A percentile compares a stretch with the other conserved stretches of the same genome.
Conservation (phyloP, 495 filamentous ascomycete genomes). For the Lepraria neglecta region DNA sequence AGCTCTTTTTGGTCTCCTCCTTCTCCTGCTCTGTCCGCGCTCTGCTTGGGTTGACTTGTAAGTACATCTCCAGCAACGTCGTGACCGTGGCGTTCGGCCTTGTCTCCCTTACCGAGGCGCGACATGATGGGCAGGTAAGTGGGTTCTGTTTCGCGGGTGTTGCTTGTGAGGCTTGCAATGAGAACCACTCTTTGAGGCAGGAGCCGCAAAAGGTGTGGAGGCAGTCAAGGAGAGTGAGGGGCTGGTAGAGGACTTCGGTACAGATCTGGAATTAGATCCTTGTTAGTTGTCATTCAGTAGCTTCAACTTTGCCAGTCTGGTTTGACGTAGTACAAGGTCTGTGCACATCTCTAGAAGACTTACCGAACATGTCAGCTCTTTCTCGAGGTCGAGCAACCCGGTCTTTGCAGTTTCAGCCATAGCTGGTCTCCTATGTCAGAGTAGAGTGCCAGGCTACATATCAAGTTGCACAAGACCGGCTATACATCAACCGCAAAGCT, state of each 20-base stretch:
- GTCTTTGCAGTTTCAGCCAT: slow-evolving; percentile 34
- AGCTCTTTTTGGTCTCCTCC: slow-evolving; percentile 59
- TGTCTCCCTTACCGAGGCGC: slow-evolving; percentile 75
- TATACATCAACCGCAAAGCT: neutral
- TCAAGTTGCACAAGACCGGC: neutral
- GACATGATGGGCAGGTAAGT: slow-evolving; percentile 89
- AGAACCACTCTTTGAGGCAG: slow-evolving; percentile 93
- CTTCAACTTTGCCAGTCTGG: too few species aligned
- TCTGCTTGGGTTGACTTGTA: slow-evolving; percentile 67
- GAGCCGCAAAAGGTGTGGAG: slow-evolving; percentile 95
- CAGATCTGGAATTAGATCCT: slow-evolving; percentile 62
- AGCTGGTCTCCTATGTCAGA: neutral
- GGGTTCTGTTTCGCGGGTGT: slow-evolving; percentile 44
- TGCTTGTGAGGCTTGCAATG: slow-evolving; percentile 52
- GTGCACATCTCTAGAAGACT: slow-evolving; percentile 33
- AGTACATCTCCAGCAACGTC: slow-evolving; percentile 69
- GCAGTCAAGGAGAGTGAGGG: slow-evolving; percentile 92
- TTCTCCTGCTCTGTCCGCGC: slow-evolving; percentile 61
- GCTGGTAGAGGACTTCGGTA: slow-evolving; percentile 91
- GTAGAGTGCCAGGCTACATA: neutral
- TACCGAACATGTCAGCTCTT: slow-evolving; percentile 89
- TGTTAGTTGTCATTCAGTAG: neutral
- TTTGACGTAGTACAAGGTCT: neutral
- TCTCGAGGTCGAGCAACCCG: slow-evolving; percentile 61
- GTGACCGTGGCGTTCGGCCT: slow-evolving; percentile 77